Evolutionary conservation across 2,329 filamentous ascomycete species (phyloP).

Genomic region (Penicillium sp.): DNA sequence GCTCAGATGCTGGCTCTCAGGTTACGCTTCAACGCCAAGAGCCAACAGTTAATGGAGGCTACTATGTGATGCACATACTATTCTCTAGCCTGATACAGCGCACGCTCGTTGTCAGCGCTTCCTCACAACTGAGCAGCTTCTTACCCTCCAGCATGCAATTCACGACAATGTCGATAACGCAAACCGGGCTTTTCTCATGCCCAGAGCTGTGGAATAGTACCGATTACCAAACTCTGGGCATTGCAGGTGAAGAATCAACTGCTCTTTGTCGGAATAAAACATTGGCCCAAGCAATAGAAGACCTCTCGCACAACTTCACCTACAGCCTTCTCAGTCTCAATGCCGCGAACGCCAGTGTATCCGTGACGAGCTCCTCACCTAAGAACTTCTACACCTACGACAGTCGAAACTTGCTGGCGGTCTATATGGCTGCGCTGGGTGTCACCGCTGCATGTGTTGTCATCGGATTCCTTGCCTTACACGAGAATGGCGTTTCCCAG

Average conservation of each 20-base stretch:
- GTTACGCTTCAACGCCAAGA: not conserved
- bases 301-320: conserved; percentile 11
- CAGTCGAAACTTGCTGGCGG: not conserved
- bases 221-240: not conserved
- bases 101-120: not conserved
- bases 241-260: not conserved
- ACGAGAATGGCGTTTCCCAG: conserved; percentile 4
- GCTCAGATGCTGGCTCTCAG: not conserved
- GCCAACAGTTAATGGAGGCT: not conserved
- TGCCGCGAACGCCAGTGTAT: conserved; percentile 1
- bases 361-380: not conserved
- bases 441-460: not conserved
- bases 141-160: not conserved
- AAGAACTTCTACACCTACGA: conserved; percentile 1
- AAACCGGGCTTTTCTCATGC: conserved; percentile 2
- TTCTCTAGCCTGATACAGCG: conserved; percentile 1
- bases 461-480: conserved; percentile 3
- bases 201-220: conserved; percentile 6
- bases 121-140: not conserved
- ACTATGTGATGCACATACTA: not conserved
- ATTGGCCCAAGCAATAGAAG: conserved; percentile 6
- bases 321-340: conserved; percentile 11
- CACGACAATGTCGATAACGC: not conserved
- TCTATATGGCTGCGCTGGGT: not conserved
- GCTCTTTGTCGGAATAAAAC: conserved; percentile 7